Conservation (phyloP, 2,329 filamentous ascomycete genomes). For the Pyrenophora tritici-repentis region DNA sequence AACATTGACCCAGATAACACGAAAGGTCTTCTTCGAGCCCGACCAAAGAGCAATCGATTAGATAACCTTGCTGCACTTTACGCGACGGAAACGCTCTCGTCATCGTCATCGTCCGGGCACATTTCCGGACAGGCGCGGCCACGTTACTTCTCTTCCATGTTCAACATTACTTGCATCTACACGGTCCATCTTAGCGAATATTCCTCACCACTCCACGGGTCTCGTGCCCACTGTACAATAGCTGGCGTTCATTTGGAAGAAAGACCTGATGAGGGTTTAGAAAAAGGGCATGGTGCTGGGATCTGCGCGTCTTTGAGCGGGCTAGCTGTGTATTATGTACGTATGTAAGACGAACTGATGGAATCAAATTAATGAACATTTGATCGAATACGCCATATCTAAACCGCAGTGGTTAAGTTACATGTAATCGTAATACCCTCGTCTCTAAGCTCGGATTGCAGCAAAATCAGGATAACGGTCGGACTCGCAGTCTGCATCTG, state of each 20-base stretch:
- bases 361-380: constrained; percentile 10
- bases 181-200: constrained; percentile 17
- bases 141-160: constrained; percentile 11
- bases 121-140: neutral
- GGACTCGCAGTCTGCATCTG: too few species aligned
- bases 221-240: constrained; percentile 24
- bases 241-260: constrained; percentile 16
- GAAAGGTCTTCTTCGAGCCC: constrained; percentile 36
- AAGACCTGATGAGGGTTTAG: neutral
- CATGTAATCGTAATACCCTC: too few species aligned
- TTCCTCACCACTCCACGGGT: constrained; percentile 24
- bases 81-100: constrained; percentile 1
- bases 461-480: too few species aligned
- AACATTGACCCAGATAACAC: constrained; percentile 24
- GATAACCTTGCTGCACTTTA: constrained; percentile 1
- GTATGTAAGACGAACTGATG: constrained; percentile 14
- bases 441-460: too few species aligned
- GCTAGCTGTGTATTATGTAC: constrained; percentile 9
- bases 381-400: neutral
- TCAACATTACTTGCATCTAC: constrained; percentile 19
- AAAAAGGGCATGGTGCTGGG: constrained; percentile 11
- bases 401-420: too few species aligned
- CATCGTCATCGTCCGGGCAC: neutral
- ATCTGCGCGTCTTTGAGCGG: constrained; percentile 2
- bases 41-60: constrained; percentile 13